phyloP scores from a whole-genome alignment of 306 rosid species.

The Trifolium subterraneum region DNA sequence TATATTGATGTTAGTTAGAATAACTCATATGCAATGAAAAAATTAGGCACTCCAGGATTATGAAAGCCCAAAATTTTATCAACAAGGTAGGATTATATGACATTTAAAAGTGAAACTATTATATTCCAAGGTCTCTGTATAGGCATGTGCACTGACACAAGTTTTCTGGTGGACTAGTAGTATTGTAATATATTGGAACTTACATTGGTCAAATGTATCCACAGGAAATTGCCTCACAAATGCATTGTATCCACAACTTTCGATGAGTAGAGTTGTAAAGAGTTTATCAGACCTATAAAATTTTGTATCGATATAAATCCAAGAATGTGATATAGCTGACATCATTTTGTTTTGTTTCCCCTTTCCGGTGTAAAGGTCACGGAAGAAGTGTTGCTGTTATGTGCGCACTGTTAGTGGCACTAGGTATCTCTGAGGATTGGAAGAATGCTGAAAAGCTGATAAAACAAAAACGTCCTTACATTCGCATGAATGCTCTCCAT shows the following conservation, averaged over 20 bases:
- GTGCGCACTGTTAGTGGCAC: constrained; percentile 89
- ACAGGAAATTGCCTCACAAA: constrained; percentile 9
- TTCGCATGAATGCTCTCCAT: constrained; percentile 81
- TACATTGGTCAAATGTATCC: neutral
- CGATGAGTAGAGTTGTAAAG: constrained; percentile 15
- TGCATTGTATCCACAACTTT: neutral
- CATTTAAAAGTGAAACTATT: constrained; percentile 14
- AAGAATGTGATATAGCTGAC: constrained; percentile 9
- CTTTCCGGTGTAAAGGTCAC: constrained; percentile 59
- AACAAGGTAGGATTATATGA: constrained; percentile 9
- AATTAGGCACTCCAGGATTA: too few species aligned
- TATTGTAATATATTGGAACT: constrained; percentile 1
- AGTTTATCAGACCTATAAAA: constrained; percentile 25
- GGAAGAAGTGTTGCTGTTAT: constrained; percentile 95
- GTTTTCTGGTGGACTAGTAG: constrained; percentile 4
- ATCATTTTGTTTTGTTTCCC: neutral
- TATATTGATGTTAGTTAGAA: too few species aligned
- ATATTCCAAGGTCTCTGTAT: constrained; percentile 9
- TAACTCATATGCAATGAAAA: too few species aligned
- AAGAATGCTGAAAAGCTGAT: constrained; percentile 82
- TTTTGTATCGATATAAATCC: constrained; percentile 1
- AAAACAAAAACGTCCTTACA: constrained; percentile 70
- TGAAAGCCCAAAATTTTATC: too few species aligned
- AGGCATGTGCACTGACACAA: constrained; percentile 8
- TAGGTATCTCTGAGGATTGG: constrained; percentile 87